phyloP scores from a whole-genome alignment of 495 filamentous ascomycete genomes.

The Aspergillus affinis region DNA sequence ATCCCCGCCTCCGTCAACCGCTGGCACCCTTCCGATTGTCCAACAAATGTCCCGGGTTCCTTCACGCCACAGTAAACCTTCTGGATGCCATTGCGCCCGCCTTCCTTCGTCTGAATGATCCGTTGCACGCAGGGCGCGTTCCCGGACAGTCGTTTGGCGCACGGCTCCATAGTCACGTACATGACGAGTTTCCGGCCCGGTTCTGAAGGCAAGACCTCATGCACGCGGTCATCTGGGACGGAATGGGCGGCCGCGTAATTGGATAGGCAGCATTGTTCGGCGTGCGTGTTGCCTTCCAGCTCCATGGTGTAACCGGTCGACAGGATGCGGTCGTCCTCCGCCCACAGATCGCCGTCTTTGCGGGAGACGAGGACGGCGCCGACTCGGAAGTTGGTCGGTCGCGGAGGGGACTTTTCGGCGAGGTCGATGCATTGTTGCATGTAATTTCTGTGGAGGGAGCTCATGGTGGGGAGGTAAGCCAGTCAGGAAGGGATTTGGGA shows the following conservation, averaged over 20 bases:
- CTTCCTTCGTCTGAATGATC: constrained; percentile 58
- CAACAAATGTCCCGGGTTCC: constrained; percentile 88
- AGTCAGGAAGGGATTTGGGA: no score
- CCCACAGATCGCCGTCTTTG: constrained; percentile 29
- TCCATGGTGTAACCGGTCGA: constrained; percentile 90
- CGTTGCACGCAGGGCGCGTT: constrained; percentile 81
- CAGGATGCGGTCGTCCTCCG: constrained; percentile 58
- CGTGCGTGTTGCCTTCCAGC: constrained; percentile 89
- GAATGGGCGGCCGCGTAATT: constrained; percentile 62
- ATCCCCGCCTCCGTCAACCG: constrained; percentile 76
- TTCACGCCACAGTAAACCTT: constrained; percentile 85
- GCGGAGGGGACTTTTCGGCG: constrained; percentile 75
- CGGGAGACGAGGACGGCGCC: constrained; percentile 76
- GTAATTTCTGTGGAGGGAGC: constrained; percentile 57
- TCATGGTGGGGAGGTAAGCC: no score
- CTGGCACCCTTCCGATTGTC: constrained; percentile 69
- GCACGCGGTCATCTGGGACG: constrained; percentile 56
- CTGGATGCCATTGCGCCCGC: constrained; percentile 54
- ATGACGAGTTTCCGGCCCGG: constrained; percentile 53
- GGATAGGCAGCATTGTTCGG: constrained; percentile 85
- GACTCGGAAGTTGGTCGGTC: constrained; percentile 89
- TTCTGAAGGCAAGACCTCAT: constrained; percentile 51
- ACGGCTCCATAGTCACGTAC: constrained; percentile 96
- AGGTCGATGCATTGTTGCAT: constrained; percentile 72
- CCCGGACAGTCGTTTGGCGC: constrained; percentile 74